Evolutionary conservation across 2,329 filamentous ascomycete genomes (phyloP).

Genomic region (Coleophoma eucalyptorum): DNA sequence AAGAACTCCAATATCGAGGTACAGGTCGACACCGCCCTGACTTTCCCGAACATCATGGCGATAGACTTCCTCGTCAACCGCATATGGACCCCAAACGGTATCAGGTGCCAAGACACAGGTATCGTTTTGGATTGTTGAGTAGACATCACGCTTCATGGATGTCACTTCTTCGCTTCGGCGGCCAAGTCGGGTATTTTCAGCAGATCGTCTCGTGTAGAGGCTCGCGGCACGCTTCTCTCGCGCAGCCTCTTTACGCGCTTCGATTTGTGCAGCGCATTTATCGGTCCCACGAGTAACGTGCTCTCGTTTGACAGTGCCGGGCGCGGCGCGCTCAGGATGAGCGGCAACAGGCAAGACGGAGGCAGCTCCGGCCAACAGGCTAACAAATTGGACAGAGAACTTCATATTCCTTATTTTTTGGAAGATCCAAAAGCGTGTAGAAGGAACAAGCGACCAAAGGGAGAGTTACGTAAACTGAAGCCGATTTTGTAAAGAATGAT

Average conservation of each 20-base stretch:
- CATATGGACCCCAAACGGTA: slow-evolving; percentile 3
- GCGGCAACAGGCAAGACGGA: not conserved
- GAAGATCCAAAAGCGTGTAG: no score
- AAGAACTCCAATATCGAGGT: slow-evolving; percentile 35
- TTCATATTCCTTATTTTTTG: no score
- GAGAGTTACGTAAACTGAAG: no score
- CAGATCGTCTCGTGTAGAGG: slow-evolving; percentile 1
- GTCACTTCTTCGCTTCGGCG: not conserved
- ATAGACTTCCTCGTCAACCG: slow-evolving; percentile 31
- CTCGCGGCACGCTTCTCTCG: slow-evolving; percentile 1
- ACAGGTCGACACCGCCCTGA: slow-evolving; percentile 31
- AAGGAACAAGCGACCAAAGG: no score
- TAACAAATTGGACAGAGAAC: not conserved
- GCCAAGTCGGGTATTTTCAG: not conserved
- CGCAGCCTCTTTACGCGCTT: slow-evolving; percentile 3
- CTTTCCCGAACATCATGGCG: slow-evolving; percentile 32
- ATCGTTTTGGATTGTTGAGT: slow-evolving; percentile 5
- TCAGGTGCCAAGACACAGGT: slow-evolving; percentile 4
- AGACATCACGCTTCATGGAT: slow-evolving; percentile 1
- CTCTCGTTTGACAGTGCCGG: not conserved
- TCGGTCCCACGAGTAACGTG: not conserved
- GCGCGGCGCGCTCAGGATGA: slow-evolving; percentile 1
- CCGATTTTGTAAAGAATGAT: no score
- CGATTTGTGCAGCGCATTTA: slow-evolving; percentile 5
- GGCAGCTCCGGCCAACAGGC: not conserved